These are phyloP conservation scores for Cornus florida DNA, from an alignment of 148 eudicot species.

Conservation along the genomic window DNA sequence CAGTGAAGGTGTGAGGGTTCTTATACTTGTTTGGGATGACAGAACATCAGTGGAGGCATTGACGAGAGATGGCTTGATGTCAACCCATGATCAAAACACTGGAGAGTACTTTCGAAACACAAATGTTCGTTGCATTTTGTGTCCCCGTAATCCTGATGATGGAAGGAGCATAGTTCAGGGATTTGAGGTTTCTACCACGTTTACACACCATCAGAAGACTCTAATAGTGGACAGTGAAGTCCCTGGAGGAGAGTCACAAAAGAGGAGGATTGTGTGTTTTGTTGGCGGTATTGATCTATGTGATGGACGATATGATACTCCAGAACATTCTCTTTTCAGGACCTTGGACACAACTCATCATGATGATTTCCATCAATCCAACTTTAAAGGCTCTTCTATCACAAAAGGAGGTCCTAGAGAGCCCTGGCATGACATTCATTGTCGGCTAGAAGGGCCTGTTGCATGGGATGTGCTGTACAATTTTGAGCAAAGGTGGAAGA, in stretches of 20 bases:
- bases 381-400: conserved; percentile 61
- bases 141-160: conserved; percentile 58
- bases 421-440: conserved; percentile 94
- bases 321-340: conserved; percentile 58
- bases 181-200: conserved; percentile 45
- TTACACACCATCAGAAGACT: conserved; percentile 89
- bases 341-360: conserved; percentile 51
- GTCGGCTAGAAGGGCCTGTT: conserved; percentile 72
- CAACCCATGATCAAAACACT: conserved; percentile 78
- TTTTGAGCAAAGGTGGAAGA: conserved; percentile 84
- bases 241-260: conserved; percentile 21
- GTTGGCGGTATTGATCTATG: conserved; percentile 91
- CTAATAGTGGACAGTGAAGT: conserved; percentile 50
- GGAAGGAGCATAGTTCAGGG: conserved; percentile 57
- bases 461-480: conserved; percentile 91
- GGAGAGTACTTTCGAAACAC: conserved; percentile 50
- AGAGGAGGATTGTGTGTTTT: conserved; percentile 59
- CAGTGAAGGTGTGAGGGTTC: conserved; percentile 52
- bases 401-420: conserved; percentile 86
- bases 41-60: conserved; percentile 52
- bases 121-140: conserved; percentile 54
- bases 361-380: conserved; percentile 79
- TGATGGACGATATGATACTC: conserved; percentile 76
- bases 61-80: conserved; percentile 70
- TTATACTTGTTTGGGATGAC: conserved; percentile 87